Evolutionary conservation across 495 filamentous ascomycete species (phyloP), one percentile per base, ranked within the genome.

Genomic region (Daldinia vernicosa): DNA sequence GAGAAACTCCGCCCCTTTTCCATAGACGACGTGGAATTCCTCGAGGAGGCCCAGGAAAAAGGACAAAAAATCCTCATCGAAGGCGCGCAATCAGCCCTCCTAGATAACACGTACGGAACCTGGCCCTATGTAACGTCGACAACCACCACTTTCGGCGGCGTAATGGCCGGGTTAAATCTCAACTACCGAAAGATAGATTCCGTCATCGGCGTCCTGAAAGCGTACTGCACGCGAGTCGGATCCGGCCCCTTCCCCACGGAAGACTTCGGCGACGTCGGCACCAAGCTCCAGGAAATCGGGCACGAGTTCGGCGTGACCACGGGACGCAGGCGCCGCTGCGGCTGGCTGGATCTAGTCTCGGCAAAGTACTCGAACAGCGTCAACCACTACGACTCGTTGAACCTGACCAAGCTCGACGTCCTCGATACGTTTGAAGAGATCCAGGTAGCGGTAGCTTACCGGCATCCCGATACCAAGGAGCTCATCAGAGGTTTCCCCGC

Each of bases 271-370:
- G 86, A 83, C 60, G 69, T 54, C 12, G 77, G 81, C 47, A 72
- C 33, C 14, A 82, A 83, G 57, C 79, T 86, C 6, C 83, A 86
- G 66, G 67, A 82, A 26, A 80, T 85, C 33, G 70, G 74, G 0
- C 43, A 52, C 69, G 79, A 65, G 80, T 89, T 89, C 77, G 93
- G 93, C 66, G 92, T 92, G 35, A 97, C 90, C 47, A 97, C 94
- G 24, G 94, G 94, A 64, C 88, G 94, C 59, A 88, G 82, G 70
- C 89, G 94, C 22, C 88, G 94, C 51, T 97, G 94, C 76, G 94
- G 94, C 28, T 97, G 92, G 93, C 86, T 97, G 40, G 93, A 98
- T 76, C 85, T 97, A 6, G 90, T 94, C n/a, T 83, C 95, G n/a
- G 78, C 92, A 63, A 90, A 92, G 72, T 93, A 94, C 84, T 92